Conservation (phyloP, 352 stramenopile species). For the Globisporangium acanthophoron region DNA sequence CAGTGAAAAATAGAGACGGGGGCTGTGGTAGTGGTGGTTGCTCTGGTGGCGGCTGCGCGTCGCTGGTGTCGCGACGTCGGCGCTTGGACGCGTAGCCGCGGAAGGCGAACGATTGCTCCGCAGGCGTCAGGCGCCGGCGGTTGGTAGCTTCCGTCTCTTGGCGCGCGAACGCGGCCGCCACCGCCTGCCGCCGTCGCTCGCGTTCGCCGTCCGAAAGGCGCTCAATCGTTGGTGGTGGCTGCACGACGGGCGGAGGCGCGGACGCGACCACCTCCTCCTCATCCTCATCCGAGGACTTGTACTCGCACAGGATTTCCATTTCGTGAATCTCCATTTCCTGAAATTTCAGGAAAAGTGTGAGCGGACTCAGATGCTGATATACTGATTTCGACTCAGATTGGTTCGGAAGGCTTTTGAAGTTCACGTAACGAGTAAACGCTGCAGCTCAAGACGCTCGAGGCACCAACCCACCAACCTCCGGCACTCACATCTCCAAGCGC, state of each 20-base stretch:
- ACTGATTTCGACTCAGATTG: neutral
- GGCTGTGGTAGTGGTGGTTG: neutral
- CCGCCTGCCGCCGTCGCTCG: slow-evolving; percentile 1
- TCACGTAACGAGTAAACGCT: too few relatives aligned
- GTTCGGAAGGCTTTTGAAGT: too few relatives aligned
- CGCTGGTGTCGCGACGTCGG: slow-evolving; percentile 1
- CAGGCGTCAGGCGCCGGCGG: slow-evolving; percentile 8
- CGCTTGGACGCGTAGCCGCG: slow-evolving; percentile 27
- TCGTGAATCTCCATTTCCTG: neutral
- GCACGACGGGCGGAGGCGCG: neutral
- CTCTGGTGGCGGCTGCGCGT: neutral
- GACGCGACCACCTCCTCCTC: slow-evolving; percentile 1
- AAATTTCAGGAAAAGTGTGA: neutral
- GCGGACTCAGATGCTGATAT: neutral
- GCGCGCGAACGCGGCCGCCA: neutral
- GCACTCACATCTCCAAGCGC: neutral
- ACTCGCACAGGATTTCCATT: slow-evolving; percentile 14
- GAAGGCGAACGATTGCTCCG: slow-evolving; percentile 24
- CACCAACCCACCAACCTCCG: neutral
- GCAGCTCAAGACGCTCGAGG: neutral
- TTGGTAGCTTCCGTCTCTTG: neutral
- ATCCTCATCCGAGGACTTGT: slow-evolving; percentile 1
- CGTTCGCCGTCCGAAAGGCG: neutral
- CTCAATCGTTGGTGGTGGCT: neutral
- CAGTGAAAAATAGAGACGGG: neutral